Conservation (phyloP, 371 early-diverging fungal species). For the Haplosporangium sp. region DNA sequence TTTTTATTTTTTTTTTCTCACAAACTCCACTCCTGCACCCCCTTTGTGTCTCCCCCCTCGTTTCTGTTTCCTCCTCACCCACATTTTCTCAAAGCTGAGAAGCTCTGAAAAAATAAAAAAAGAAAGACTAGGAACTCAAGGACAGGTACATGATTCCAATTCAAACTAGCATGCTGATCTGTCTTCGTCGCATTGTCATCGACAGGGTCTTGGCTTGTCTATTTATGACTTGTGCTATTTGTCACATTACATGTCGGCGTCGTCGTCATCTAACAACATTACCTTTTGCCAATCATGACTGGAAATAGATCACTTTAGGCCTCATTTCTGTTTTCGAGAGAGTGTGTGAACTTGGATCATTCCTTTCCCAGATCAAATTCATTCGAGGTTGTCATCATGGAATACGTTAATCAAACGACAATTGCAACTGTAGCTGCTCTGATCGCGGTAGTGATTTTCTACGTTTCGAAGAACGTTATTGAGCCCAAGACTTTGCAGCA, state of each 20-base stretch:
- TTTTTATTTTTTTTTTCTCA: neutral
- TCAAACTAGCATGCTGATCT: neutral
- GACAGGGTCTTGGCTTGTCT: too few relatives aligned
- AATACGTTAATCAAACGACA: conserved; percentile 34
- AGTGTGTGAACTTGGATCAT: neutral
- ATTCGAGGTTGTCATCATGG: conserved; percentile 16
- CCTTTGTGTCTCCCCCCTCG: neutral
- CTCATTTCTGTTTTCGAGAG: neutral
- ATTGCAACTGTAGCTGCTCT: conserved; percentile 9
- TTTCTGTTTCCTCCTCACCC: neutral
- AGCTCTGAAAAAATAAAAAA: neutral
- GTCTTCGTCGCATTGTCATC: too few relatives aligned
- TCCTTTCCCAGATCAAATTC: neutral
- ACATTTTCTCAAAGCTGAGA: neutral
- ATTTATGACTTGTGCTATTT: too few relatives aligned
- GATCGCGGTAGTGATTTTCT: conserved; percentile 13
- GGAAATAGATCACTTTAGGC: neutral
- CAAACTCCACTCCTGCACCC: conserved; percentile 2
- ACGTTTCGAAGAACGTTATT: conserved; percentile 33
- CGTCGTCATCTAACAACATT: neutral
- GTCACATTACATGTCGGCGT: neutral
- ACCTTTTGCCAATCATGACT: neutral
- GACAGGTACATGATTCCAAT: conserved; percentile 1
- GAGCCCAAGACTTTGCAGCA: conserved; percentile 37
- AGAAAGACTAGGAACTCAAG: neutral